Evolutionary conservation across 352 stramenopile genomes (phyloP).

Genomic region (Globisporangium lucens): DNA sequence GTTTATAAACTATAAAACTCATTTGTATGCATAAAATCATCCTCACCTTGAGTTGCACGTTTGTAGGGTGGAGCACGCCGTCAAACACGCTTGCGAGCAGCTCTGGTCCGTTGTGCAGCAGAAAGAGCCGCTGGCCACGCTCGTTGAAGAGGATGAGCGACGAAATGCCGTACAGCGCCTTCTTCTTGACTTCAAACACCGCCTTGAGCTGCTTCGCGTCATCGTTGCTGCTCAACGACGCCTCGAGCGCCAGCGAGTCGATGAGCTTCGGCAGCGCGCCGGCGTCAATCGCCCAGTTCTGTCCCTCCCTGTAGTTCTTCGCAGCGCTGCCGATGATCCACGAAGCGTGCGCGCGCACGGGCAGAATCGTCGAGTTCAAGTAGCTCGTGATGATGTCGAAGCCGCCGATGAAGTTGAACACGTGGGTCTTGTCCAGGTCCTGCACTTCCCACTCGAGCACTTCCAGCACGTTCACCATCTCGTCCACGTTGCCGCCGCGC

Average conservation of each 20-base stretch:
- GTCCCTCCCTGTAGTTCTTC: conserved; percentile 83
- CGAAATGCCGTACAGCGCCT: conserved; percentile 75
- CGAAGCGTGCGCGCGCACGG: conserved; percentile 50
- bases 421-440: conserved; percentile 84
- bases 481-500: conserved; percentile 36
- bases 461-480: conserved; percentile 56
- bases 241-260: conserved; percentile 43
- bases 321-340: conserved; percentile 76
- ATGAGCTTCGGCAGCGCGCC: conserved; percentile 70
- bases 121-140: conserved; percentile 65
- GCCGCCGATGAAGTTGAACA: conserved; percentile 86
- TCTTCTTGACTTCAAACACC: conserved; percentile 80
- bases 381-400: conserved; percentile 69
- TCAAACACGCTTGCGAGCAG: conserved; percentile 43
- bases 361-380: conserved; percentile 67
- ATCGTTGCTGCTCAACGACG: conserved; percentile 8
- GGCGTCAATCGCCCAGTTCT: conserved; percentile 77
- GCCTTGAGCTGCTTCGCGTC: conserved; percentile 4
- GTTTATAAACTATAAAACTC: background rate
- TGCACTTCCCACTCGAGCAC: conserved; percentile 86
- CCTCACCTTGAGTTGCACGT: conserved; percentile 66
- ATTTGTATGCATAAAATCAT: background rate
- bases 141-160: conserved; percentile 66
- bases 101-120: conserved; percentile 38
- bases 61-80: conserved; percentile 28